Evolutionary conservation across 2,329 filamentous ascomycete genomes (phyloP).

Genomic region (Aspergillus pseudoglaucus): DNA sequence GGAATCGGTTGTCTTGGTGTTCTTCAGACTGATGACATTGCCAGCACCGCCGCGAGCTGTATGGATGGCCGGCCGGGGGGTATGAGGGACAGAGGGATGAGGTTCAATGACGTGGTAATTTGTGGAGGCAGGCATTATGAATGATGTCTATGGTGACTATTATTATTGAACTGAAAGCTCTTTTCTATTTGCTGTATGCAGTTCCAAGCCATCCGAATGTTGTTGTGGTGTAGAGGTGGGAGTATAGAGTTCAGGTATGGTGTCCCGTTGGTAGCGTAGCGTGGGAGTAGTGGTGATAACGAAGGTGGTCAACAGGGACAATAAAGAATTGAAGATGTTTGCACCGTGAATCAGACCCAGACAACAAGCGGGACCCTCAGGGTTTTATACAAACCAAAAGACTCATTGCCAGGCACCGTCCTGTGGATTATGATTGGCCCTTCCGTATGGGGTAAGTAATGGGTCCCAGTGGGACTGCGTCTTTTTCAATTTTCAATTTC

Average conservation of each 20-base stretch:
- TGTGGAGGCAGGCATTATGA: slow-evolving; percentile 9
- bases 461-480: background rate
- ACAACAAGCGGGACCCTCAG: background rate
- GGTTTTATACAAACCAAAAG: background rate
- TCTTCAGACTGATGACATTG: slow-evolving; percentile 50
- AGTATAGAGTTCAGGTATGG: background rate
- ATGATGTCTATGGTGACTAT: slow-evolving; percentile 19
- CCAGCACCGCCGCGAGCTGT: slow-evolving; percentile 54
- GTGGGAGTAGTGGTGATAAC: background rate
- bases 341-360: background rate
- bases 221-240: slow-evolving; percentile 1
- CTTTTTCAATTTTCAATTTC: slow-evolving; percentile 6
- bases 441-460: background rate
- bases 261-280: background rate
- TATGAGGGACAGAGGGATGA: slow-evolving; percentile 51
- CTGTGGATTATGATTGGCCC: background rate
- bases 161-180: slow-evolving; percentile 6
- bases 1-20: slow-evolving; percentile 45
- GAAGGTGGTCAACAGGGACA: too few species aligned
- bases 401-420: background rate
- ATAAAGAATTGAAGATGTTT: background rate
- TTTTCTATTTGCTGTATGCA: background rate
- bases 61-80: slow-evolving; percentile 43
- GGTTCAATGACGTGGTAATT: slow-evolving; percentile 55
- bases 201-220: slow-evolving; percentile 10